These are phyloP conservation scores for Polymyxa betae DNA, from an alignment of 208 protist species.

Conservation along the genomic window DNA sequence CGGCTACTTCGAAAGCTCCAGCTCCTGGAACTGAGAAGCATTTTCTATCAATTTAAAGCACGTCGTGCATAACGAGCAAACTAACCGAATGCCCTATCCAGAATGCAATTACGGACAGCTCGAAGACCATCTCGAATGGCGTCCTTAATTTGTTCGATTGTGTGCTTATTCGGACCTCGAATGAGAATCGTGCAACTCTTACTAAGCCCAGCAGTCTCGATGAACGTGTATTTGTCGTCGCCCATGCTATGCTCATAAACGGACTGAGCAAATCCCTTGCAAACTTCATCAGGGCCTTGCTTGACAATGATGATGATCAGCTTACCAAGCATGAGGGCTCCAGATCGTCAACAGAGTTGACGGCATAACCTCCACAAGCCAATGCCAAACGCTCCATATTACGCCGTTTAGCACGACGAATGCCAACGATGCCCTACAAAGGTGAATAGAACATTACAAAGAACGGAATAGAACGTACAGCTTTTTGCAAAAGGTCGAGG, in stretches of 20 bases:
- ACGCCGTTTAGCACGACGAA: conserved; percentile 95
- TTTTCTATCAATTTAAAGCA: conserved; percentile 74
- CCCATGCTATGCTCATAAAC: conserved; percentile 96
- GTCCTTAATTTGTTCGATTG: conserved; percentile 95
- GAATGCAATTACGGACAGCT: conserved; percentile 97
- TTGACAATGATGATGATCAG: neutral
- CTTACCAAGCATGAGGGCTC: conserved; percentile 76
- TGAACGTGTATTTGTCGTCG: conserved; percentile 99
- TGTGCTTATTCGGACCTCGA: conserved; percentile 94
- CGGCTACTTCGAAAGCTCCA: conserved; percentile 95
- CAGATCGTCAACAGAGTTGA: conserved; percentile 97
- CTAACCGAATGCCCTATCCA: conserved; percentile 23
- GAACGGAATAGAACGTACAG: neutral
- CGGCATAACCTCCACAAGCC: conserved; percentile 93
- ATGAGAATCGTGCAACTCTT: conserved; percentile 98
- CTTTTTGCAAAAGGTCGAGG: conserved; percentile 98
- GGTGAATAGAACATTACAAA: neutral
- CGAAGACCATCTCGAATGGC: conserved; percentile 93
- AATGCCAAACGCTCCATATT: conserved; percentile 76
- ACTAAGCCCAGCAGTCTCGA: conserved; percentile 91
- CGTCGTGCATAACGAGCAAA: neutral
- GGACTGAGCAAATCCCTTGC: conserved; percentile 87
- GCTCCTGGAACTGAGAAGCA: conserved; percentile 92
- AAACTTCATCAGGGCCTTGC: neutral
- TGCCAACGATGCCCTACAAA: conserved; percentile 88